These are phyloP conservation scores for Dactylonectria estremocensis DNA, from an alignment of 2,329 filamentous ascomycete genomes.

Conservation along the genomic window DNA sequence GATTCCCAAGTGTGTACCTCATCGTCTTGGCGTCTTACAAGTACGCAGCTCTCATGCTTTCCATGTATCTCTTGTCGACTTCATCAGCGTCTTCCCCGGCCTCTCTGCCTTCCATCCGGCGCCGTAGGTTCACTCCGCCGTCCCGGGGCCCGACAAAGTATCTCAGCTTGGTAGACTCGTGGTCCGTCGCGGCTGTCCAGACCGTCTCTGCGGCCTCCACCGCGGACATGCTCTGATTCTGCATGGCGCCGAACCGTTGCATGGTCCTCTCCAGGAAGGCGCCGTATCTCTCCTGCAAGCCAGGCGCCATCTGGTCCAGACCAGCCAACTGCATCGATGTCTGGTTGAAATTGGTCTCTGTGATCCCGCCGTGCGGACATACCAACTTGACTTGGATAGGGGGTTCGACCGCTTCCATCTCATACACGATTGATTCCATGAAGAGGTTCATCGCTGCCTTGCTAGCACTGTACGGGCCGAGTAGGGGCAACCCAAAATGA, in stretches of 20 bases:
- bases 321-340: slow-evolving; percentile 35
- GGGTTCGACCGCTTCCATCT: slow-evolving; percentile 26
- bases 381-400: slow-evolving; percentile 31
- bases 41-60: slow-evolving; percentile 36
- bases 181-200: slow-evolving; percentile 28
- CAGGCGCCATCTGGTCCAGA: slow-evolving; percentile 38
- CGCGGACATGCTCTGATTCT: slow-evolving; percentile 36
- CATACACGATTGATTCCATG: slow-evolving; percentile 25
- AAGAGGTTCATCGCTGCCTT: slow-evolving; percentile 36
- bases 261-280: slow-evolving; percentile 31
- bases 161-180: slow-evolving; percentile 26
- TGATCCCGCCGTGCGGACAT: slow-evolving; percentile 28
- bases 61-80: slow-evolving; percentile 36
- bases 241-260: slow-evolving; percentile 34
- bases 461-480: slow-evolving; percentile 37
- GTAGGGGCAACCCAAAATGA: slow-evolving; percentile 29
- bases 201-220: slow-evolving; percentile 25
- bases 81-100: slow-evolving; percentile 13
- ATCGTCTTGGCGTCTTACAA: slow-evolving; percentile 27
- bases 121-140: slow-evolving; percentile 19
- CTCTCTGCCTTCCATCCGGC: slow-evolving; percentile 26
- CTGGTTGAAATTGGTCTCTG: slow-evolving; percentile 32
- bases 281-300: slow-evolving; percentile 29
- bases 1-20: slow-evolving; percentile 18
- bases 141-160: slow-evolving; percentile 30